phyloP scores from a whole-genome alignment of 805 yeast species.

The Tetrapisispora namnaoensis region DNA sequence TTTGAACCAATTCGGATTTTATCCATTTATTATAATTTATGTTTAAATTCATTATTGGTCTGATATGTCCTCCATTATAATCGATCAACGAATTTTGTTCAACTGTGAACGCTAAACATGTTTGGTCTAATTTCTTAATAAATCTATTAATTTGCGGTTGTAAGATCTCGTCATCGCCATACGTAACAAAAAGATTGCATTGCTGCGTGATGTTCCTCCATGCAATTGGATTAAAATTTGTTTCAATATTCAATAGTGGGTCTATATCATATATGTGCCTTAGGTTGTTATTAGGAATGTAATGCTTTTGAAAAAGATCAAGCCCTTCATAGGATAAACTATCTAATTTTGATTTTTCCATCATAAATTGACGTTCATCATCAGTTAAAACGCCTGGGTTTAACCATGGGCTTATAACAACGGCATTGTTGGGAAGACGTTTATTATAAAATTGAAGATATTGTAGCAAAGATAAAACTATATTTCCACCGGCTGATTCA shows the following conservation, averaged over 20 bases:
- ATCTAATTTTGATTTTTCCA: slow-evolving; percentile 6
- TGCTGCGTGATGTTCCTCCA: slow-evolving; percentile 12
- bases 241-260: slow-evolving; percentile 14
- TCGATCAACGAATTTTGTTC: slow-evolving; percentile 5
- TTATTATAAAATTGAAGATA: slow-evolving; percentile 4
- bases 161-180: slow-evolving; percentile 20
- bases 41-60: slow-evolving; percentile 7
- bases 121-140: slow-evolving; percentile 4
- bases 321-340: slow-evolving; percentile 9
- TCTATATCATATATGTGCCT: slow-evolving; percentile 1
- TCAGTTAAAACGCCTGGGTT: slow-evolving; percentile 9
- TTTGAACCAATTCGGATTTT: neutral
- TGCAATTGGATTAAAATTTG: slow-evolving; percentile 7
- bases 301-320: slow-evolving; percentile 1
- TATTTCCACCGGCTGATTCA: slow-evolving; percentile 24
- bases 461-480: slow-evolving; percentile 11
- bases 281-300: neutral
- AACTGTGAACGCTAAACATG: slow-evolving; percentile 1
- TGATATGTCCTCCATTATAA: slow-evolving; percentile 11
- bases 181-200: slow-evolving; percentile 10
- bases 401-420: slow-evolving; percentile 23
- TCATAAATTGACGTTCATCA: slow-evolving; percentile 3
- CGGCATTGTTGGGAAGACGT: slow-evolving; percentile 12
- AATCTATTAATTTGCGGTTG: slow-evolving; percentile 11
- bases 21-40: slow-evolving; percentile 6